These are phyloP conservation scores for Gyrodon lividus DNA, from an alignment of 768 basidiomycete genomes.

Conservation along the genomic window DNA sequence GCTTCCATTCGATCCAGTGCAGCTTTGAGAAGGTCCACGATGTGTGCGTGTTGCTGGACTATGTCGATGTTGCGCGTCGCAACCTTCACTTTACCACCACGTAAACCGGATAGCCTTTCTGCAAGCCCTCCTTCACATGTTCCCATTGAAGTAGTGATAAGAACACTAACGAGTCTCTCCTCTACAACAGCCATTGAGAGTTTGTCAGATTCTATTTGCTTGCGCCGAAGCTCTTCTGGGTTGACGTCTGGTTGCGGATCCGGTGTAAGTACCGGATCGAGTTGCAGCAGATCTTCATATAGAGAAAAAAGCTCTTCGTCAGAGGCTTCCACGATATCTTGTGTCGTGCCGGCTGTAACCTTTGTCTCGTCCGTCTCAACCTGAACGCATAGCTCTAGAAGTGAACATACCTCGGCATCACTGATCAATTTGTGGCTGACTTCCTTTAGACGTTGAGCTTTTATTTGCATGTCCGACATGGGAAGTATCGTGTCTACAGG, in stretches of 20 bases:
- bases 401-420: neutral
- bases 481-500: neutral
- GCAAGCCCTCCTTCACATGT: neutral
- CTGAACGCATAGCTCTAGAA: neutral
- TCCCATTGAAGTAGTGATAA: neutral
- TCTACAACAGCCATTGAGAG: constrained; percentile 15
- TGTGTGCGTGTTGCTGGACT: constrained; percentile 23
- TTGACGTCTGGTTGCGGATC: constrained; percentile 4
- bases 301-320: constrained; percentile 39
- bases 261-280: constrained; percentile 17
- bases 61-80: constrained; percentile 1
- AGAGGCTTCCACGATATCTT: constrained; percentile 4
- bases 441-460: neutral
- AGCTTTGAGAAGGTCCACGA: constrained; percentile 36
- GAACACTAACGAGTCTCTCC: neutral
- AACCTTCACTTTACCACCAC: constrained; percentile 17
- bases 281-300: constrained; percentile 41
- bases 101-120: constrained; percentile 1
- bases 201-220: constrained; percentile 6
- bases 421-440: neutral
- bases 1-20: constrained; percentile 30
- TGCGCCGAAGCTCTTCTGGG: neutral
- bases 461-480: constrained; percentile 1
- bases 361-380: neutral
- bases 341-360: neutral